Evolutionary conservation across 208 protist genomes (phyloP).

Genomic region (Crithidia bombi): DNA sequence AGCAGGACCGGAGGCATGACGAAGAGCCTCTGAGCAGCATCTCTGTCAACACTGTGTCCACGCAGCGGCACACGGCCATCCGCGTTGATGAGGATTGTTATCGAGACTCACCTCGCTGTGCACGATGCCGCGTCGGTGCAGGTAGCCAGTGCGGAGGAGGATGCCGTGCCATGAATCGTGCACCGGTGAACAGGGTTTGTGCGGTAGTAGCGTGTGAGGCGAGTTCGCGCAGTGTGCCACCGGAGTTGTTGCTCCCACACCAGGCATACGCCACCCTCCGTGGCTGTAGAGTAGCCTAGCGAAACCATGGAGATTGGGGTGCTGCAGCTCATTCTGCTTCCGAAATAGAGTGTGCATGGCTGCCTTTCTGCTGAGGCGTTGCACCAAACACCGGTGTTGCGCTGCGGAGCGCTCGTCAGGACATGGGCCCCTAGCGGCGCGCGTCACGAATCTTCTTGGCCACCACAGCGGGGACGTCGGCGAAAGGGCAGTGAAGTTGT

Average conservation of each 20-base stretch:
- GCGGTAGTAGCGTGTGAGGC: slow-evolving; percentile 29
- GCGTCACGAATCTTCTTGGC: slow-evolving; percentile 18
- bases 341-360: background rate
- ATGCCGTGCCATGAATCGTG: slow-evolving; percentile 60
- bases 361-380: background rate
- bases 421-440: slow-evolving; percentile 18
- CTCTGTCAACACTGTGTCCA: slow-evolving; percentile 37
- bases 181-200: slow-evolving; percentile 20
- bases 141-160: slow-evolving; percentile 54
- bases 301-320: slow-evolving; percentile 15
- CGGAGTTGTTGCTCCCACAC: slow-evolving; percentile 48
- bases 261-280: slow-evolving; percentile 17
- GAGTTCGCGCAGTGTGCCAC: slow-evolving; percentile 42
- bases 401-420: slow-evolving; percentile 22
- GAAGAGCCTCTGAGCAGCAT: slow-evolving; percentile 29
- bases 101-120: slow-evolving; percentile 70
- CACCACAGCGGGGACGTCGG: slow-evolving; percentile 7
- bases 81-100: slow-evolving; percentile 60
- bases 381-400: slow-evolving; percentile 13
- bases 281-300: slow-evolving; percentile 3
- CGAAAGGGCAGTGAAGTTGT: background rate
- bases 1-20: slow-evolving; percentile 37
- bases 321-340: background rate
- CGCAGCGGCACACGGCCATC: slow-evolving; percentile 71
- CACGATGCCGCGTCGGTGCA: slow-evolving; percentile 55